These are phyloP conservation scores for Cinnamomum micranthum DNA, from an alignment of 164 flowering plant genomes.

Conservation along the genomic window DNA sequence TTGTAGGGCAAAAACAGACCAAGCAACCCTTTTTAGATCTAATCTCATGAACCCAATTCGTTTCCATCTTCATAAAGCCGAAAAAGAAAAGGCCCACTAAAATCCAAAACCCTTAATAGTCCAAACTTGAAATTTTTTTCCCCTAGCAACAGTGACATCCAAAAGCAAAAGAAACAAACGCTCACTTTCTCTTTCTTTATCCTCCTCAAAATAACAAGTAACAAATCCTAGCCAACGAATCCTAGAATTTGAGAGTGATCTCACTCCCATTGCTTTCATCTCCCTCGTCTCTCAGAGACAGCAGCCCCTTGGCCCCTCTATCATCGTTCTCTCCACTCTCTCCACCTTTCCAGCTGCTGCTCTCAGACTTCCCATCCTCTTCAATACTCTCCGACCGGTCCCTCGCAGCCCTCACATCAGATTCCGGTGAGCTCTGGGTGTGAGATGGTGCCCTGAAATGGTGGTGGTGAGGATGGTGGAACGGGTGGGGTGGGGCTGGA, in stretches of 20 bases:
- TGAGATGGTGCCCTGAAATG: constrained; percentile 38
- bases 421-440: constrained; percentile 59
- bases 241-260: constrained; percentile 77
- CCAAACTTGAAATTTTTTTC: background rate
- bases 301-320: constrained; percentile 42
- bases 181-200: background rate
- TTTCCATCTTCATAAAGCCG: too few species aligned
- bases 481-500: constrained; percentile 32
- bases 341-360: constrained; percentile 73
- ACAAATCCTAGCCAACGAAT: constrained; percentile 7
- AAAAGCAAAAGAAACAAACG: background rate
- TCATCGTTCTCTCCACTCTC: constrained; percentile 50
- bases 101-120: background rate
- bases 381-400: constrained; percentile 87
- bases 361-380: constrained; percentile 73
- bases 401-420: constrained; percentile 40
- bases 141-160: background rate
- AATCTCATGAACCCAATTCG: too few species aligned
- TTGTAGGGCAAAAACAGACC: too few species aligned
- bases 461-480: constrained; percentile 50
- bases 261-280: constrained; percentile 86
- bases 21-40: too few species aligned
- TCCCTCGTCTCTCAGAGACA: constrained; percentile 50
- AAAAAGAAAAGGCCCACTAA: background rate
- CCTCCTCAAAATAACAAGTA: background rate